These are phyloP conservation scores for Verticillium zaregamsianum DNA, from an alignment of 2,329 filamentous ascomycete species.

Conservation along the genomic window DNA sequence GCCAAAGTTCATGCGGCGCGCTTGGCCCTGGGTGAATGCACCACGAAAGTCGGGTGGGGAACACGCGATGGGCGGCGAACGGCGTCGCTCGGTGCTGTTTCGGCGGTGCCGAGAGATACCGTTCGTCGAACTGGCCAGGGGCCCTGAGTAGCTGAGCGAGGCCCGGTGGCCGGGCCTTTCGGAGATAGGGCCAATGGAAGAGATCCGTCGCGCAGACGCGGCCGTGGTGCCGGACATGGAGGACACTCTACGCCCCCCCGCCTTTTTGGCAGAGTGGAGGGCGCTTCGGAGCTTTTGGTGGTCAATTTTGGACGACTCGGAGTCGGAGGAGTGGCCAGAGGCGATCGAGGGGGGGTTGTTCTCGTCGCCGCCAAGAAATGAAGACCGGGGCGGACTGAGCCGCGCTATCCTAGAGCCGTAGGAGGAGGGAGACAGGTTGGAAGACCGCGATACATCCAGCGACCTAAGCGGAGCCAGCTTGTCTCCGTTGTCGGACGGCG, in stretches of 20 bases:
- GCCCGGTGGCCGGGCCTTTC: slow-evolving; percentile 6
- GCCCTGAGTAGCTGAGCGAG: slow-evolving; percentile 32
- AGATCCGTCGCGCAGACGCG: slow-evolving; percentile 36
- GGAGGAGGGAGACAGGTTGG: slow-evolving; percentile 44
- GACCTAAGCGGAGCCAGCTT: slow-evolving; percentile 42
- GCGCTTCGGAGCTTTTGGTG: slow-evolving; percentile 51
- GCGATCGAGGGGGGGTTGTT: slow-evolving; percentile 44
- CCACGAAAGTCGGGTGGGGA: slow-evolving; percentile 37
- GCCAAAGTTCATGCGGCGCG: slow-evolving; percentile 52
- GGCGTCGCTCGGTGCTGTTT: slow-evolving; percentile 44
- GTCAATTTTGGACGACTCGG: slow-evolving; percentile 47
- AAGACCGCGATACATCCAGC: slow-evolving; percentile 45
- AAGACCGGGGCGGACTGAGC: slow-evolving; percentile 22
- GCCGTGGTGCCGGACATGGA: slow-evolving; percentile 32
- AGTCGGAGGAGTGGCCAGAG: slow-evolving; percentile 39
- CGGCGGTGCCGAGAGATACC: slow-evolving; percentile 52
- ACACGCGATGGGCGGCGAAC: slow-evolving; percentile 50
- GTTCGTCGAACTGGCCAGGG: slow-evolving; percentile 46
- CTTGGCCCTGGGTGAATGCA: slow-evolving; percentile 49
- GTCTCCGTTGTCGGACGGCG: slow-evolving; percentile 41
- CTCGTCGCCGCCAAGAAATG: slow-evolving; percentile 44
- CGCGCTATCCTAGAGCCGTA: slow-evolving; percentile 25
- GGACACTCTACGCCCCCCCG: slow-evolving; percentile 36
- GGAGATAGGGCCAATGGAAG: slow-evolving; percentile 23
- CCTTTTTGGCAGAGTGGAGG: slow-evolving; percentile 47